phyloP scores from a whole-genome alignment of 2,329 filamentous ascomycete species.

The Waltergamsia citrina region DNA sequence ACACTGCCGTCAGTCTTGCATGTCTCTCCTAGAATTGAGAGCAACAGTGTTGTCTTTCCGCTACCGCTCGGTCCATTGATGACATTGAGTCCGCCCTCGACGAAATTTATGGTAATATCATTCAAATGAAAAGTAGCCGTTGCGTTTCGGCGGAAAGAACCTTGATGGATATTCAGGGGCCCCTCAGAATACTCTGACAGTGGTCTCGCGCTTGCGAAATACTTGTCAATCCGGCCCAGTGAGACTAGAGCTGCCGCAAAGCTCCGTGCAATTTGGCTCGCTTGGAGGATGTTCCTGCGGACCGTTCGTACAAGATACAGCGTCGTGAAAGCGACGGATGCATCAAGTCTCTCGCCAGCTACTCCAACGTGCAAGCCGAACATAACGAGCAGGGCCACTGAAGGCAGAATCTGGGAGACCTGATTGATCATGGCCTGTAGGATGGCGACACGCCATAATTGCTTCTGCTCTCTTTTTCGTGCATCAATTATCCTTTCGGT shows the following conservation, averaged over 20 bases:
- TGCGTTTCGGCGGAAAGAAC: constrained; percentile 38
- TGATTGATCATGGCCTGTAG: constrained; percentile 36
- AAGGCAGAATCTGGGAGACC: constrained; percentile 41
- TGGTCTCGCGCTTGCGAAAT: constrained; percentile 40
- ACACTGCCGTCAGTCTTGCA: constrained; percentile 36
- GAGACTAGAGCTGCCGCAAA: constrained; percentile 29
- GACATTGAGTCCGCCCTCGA: constrained; percentile 43
- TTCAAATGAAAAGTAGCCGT: constrained; percentile 39
- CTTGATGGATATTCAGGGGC: constrained; percentile 33
- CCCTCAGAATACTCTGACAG: constrained; percentile 38
- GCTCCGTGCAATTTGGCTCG: constrained; percentile 29
- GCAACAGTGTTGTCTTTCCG: constrained; percentile 46
- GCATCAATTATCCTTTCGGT: constrained; percentile 39
- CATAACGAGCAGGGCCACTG: constrained; percentile 41
- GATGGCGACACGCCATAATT: constrained; percentile 43
- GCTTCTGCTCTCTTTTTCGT: constrained; percentile 40
- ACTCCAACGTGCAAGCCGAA: constrained; percentile 42
- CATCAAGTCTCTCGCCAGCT: constrained; percentile 36
- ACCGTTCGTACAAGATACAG: constrained; percentile 43
- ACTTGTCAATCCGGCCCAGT: constrained; percentile 42
- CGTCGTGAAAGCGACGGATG: constrained; percentile 49
- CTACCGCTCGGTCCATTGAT: constrained; percentile 44
- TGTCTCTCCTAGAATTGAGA: constrained; percentile 45
- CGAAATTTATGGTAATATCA: constrained; percentile 39
- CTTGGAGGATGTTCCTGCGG: constrained; percentile 40